Evolutionary conservation across 83 land plant species (phyloP).

Genomic region (Isoetes engelmannii): DNA sequence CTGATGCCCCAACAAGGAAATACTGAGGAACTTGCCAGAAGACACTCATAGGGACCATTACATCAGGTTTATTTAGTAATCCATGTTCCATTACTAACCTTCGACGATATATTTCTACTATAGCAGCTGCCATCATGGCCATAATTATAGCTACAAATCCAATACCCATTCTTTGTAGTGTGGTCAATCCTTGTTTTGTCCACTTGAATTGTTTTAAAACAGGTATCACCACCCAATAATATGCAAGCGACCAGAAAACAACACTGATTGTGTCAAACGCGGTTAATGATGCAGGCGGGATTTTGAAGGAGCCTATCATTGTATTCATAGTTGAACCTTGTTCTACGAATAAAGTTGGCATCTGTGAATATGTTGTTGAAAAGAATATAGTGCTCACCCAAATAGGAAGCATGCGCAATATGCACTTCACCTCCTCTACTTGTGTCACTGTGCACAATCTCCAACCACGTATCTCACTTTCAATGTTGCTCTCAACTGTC

Average conservation of each 20-base stretch:
- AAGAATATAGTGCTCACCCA: conserved; percentile 50
- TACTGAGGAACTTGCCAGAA: conserved; percentile 89
- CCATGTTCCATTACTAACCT: too few relatives aligned
- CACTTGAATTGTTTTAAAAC: conserved; percentile 34
- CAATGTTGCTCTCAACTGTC: conserved; percentile 18
- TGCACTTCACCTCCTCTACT: conserved; percentile 35
- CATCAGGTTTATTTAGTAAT: not conserved
- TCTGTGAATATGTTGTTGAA: conserved; percentile 42
- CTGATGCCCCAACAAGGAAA: conserved; percentile 58
- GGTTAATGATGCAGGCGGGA: conserved; percentile 47
- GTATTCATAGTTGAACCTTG: conserved; percentile 44
- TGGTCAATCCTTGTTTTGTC: conserved; percentile 36
- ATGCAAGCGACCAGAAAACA: conserved; percentile 45
- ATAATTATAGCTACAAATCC: conserved; percentile 48
- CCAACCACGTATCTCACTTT: conserved; percentile 27
- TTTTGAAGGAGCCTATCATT: conserved; percentile 36
- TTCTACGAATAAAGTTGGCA: conserved; percentile 40
- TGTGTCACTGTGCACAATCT: conserved; percentile 23
- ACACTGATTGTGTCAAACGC: conserved; percentile 50
- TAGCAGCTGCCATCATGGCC: conserved; percentile 43
- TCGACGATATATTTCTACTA: conserved; percentile 25
- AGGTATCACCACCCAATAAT: conserved; percentile 44
- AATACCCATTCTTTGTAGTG: conserved; percentile 47
- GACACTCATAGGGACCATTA: conserved; percentile 34
- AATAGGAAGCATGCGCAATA: conserved; percentile 42